Evolutionary conservation across 1,284 basidiomycete genomes (phyloP), one percentile per base, ranked within the genome.

Genomic region (Ustilago xerochloae): DNA sequence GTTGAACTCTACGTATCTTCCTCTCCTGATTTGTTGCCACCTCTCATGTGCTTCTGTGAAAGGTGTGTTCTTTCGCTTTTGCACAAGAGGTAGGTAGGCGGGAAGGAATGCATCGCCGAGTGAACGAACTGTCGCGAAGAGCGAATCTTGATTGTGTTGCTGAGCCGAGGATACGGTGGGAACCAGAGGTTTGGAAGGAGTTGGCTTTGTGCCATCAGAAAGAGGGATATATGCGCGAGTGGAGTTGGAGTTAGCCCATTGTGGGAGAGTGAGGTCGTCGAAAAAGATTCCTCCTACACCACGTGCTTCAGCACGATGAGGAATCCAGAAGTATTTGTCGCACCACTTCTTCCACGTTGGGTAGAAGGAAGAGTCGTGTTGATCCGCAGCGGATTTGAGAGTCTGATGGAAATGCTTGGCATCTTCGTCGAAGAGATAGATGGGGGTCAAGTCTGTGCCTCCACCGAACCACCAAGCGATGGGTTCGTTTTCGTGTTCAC

Each of bases 401-500:
- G 90, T 91, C 33, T 84, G 72, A 86, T 99, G 97, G 87, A 98
- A 99, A 84, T 95, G 93, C 24, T 85, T 82, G 2, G 90, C 93
- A 84, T 99, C 96, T 66, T 92, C 91, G 67, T 91, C 90, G 86
- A 91, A 94, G 9, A 99, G 88, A 85, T 97, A 98, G 13, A 91
- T 91, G 0, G 97, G 97, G 0, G 97, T 99, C 47, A 99, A 88
- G 84, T 99, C 96, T 3, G 90, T 90, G n/a, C 96, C 96, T 35
- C 96, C 96, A 45, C 96, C 96, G 81, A 98, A 99, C 97, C 97
- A 99, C 94, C 95, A 99, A 9, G 94, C 91, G 36, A 94, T 85
- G 12, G 84, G 79, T 55, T 81, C 75, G 18, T 68, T 46, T n/a
- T 73, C 63, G 22, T 69, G 50, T 30, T 60, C 18, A 8, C 64